These are phyloP conservation scores for Didymella exigua DNA, from an alignment of 2,329 filamentous ascomycete genomes.

Conservation along the genomic window DNA sequence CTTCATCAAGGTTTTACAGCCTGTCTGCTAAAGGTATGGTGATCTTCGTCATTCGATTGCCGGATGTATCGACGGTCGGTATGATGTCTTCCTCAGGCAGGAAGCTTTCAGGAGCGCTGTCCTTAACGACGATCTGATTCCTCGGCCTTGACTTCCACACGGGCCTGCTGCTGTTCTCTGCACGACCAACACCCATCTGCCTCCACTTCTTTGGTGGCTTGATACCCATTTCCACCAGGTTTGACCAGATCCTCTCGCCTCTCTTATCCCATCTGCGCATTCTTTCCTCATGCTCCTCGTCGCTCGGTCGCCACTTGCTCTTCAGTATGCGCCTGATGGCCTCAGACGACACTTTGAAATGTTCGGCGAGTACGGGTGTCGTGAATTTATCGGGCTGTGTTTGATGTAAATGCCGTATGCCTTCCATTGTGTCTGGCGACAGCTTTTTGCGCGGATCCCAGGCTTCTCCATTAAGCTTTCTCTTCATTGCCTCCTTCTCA, in stretches of 20 bases:
- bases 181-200: conserved; percentile 51
- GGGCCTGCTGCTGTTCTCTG: conserved; percentile 34
- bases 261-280: conserved; percentile 55
- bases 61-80: conserved; percentile 35
- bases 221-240: conserved; percentile 57
- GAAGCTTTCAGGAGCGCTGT: conserved; percentile 29
- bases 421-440: conserved; percentile 89
- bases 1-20: background rate
- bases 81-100: conserved; percentile 35
- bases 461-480: conserved; percentile 76
- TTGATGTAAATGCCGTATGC: conserved; percentile 80
- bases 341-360: conserved; percentile 88
- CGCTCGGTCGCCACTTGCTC: conserved; percentile 71
- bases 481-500: conserved; percentile 74
- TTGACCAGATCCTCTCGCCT: conserved; percentile 56
- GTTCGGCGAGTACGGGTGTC: conserved; percentile 71
- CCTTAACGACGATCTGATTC: conserved; percentile 37
- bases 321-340: conserved; percentile 85
- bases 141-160: conserved; percentile 42
- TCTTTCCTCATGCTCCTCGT: conserved; percentile 53
- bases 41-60: conserved; percentile 9
- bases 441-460: conserved; percentile 87
- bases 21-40: conserved; percentile 16
- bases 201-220: conserved; percentile 62
- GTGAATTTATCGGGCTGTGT: conserved; percentile 80